Conservation (phyloP, 805 yeast species). For the Metschnikowia lunata region DNA sequence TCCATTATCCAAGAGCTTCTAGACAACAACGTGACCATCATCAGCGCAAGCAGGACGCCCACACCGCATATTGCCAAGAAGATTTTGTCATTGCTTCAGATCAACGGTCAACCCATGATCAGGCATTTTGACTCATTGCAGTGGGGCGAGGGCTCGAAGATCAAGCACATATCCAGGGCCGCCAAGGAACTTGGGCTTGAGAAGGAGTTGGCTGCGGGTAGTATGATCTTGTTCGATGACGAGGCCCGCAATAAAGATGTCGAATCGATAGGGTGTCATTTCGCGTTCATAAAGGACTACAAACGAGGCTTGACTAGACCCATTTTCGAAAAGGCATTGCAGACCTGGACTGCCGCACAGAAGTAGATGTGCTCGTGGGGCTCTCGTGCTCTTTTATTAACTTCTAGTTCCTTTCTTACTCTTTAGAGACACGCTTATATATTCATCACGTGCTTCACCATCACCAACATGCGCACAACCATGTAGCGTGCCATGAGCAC, state of each 20-base stretch:
- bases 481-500: constrained; percentile 7
- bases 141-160: constrained; percentile 66
- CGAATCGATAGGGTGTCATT: constrained; percentile 62
- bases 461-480: constrained; percentile 6
- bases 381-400: too few relatives aligned
- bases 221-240: constrained; percentile 63
- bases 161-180: constrained; percentile 50
- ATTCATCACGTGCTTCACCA: constrained; percentile 3
- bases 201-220: constrained; percentile 41
- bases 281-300: constrained; percentile 59
- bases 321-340: constrained; percentile 45
- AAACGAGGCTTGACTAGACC: constrained; percentile 52
- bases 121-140: constrained; percentile 53
- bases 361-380: not conserved
- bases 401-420: too few relatives aligned
- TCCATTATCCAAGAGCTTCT: constrained; percentile 52
- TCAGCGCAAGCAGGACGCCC: constrained; percentile 76
- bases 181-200: constrained; percentile 45
- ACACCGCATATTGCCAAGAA: constrained; percentile 74
- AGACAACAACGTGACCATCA: constrained; percentile 44
- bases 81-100: constrained; percentile 48
- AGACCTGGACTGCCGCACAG: constrained; percentile 22
- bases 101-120: constrained; percentile 51
- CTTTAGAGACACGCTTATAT: constrained; percentile 1
- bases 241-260: constrained; percentile 78